Evolutionary conservation across 148 eudicot species (phyloP).

Genomic region (Persicaria maculosa): DNA sequence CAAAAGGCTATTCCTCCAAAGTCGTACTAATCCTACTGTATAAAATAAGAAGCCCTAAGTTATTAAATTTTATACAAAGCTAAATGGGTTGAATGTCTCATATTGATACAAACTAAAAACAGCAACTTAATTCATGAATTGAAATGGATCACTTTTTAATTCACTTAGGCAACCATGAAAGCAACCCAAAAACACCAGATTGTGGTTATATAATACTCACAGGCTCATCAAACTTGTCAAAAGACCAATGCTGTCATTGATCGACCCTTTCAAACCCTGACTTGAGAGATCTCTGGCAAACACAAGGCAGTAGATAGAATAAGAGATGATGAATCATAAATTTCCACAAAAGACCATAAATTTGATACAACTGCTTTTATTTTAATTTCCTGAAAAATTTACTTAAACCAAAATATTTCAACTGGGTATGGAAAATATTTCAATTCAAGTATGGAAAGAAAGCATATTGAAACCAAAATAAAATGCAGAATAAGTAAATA

Average conservation of each 20-base stretch:
- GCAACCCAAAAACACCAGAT: background rate
- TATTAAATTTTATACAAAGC: background rate
- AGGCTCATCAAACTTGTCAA: constrained; percentile 83
- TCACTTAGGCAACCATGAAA: background rate
- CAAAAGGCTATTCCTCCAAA: background rate
- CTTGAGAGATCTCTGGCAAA: constrained; percentile 80
- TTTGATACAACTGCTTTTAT: background rate
- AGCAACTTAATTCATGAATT: background rate
- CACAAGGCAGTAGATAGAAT: constrained; percentile 11
- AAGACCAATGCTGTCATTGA: constrained; percentile 61
- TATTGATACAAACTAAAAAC: background rate
- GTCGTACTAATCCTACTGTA: background rate
- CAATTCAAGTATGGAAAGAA: no score
- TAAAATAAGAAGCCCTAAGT: no score
- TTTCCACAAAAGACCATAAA: background rate
- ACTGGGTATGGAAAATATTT: no score
- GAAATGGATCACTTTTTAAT: background rate
- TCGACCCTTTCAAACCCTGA: constrained; percentile 87
- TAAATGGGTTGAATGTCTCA: background rate
- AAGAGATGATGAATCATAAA: background rate
- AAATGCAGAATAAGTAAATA: no score
- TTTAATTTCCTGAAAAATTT: no score
- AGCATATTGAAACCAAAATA: no score
- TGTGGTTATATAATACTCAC: constrained; percentile 49
- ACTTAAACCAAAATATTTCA: no score